A percentile compares a stretch with the other conserved stretches of the same genome.
Conservation (phyloP, 2,329 filamentous ascomycete species). For the Capronia epimyces region DNA sequence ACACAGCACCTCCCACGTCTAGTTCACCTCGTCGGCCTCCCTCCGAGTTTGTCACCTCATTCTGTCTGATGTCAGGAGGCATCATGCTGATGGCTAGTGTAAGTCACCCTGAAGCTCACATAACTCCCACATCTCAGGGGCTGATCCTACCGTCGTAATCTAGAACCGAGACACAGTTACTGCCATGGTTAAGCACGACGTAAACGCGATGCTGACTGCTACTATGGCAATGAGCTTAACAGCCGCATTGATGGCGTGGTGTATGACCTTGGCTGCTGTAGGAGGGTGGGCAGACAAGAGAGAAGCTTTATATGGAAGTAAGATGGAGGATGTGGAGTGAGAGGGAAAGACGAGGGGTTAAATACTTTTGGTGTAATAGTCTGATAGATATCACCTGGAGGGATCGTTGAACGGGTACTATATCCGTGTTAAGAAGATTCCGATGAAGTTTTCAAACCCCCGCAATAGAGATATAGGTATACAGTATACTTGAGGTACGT, state of each 20-base stretch:
- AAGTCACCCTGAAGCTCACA: not conserved
- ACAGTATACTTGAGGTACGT: too few species aligned
- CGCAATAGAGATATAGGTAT: too few species aligned
- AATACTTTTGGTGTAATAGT: too few species aligned
- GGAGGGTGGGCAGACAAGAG: constrained; percentile 8
- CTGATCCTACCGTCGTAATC: constrained; percentile 33
- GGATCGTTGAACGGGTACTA: too few species aligned
- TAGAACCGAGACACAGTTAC: constrained; percentile 60
- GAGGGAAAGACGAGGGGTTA: too few species aligned
- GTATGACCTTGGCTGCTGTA: not conserved
- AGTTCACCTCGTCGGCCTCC: constrained; percentile 70
- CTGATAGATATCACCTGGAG: too few species aligned
- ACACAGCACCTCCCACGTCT: constrained; percentile 67
- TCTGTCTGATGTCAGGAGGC: constrained; percentile 62
- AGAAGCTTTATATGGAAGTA: too few species aligned
- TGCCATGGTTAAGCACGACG: constrained; percentile 61
- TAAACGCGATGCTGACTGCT: constrained; percentile 79
- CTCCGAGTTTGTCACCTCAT: constrained; percentile 37
- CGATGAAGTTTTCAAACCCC: too few species aligned
- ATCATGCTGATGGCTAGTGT: constrained; percentile 5
- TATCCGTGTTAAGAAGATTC: too few species aligned
- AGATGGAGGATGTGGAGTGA: too few species aligned
- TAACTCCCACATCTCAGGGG: not conserved
- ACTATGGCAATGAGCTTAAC: constrained; percentile 72
- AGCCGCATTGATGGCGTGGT: constrained; percentile 61